phyloP scores from a whole-genome alignment of 768 basidiomycete species.

The Gloeophyllum trabeum region DNA sequence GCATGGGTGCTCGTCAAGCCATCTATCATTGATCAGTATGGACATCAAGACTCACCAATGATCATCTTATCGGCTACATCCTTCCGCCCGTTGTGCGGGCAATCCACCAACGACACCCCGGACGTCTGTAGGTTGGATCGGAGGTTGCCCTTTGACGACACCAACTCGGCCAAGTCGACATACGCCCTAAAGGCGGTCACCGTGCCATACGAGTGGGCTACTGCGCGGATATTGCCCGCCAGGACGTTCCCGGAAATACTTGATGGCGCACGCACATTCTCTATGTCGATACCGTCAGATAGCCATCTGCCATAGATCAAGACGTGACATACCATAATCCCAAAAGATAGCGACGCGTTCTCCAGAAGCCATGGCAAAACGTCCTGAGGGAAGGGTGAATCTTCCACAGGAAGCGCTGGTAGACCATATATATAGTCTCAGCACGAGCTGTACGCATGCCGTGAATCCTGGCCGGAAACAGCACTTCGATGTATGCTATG shows the following conservation, averaged over 20 bases:
- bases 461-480: too few relatives aligned
- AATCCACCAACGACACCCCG: conserved; percentile 30
- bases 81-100: conserved; percentile 16
- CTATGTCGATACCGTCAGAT: conserved; percentile 17
- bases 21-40: background rate
- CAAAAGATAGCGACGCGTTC: conserved; percentile 25
- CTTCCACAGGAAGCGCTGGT: too few relatives aligned
- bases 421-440: too few relatives aligned
- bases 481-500: too few relatives aligned
- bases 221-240: conserved; percentile 28
- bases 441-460: too few relatives aligned
- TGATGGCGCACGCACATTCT: conserved; percentile 25
- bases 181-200: conserved; percentile 44
- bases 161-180: conserved; percentile 30
- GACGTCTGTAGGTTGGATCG: conserved; percentile 35
- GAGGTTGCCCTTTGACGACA: conserved; percentile 20
- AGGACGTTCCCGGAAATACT: conserved; percentile 28
- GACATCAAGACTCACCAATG: conserved; percentile 21
- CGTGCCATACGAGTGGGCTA: conserved; percentile 35
- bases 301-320: conserved; percentile 18
- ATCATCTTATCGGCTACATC: conserved; percentile 39
- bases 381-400: too few relatives aligned
- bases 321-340: conserved; percentile 29
- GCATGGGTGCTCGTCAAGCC: conserved; percentile 15
- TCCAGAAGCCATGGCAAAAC: background rate